Evolutionary conservation across 208 protist genomes (phyloP).

Genomic region (Leishmania amazonensis): DNA sequence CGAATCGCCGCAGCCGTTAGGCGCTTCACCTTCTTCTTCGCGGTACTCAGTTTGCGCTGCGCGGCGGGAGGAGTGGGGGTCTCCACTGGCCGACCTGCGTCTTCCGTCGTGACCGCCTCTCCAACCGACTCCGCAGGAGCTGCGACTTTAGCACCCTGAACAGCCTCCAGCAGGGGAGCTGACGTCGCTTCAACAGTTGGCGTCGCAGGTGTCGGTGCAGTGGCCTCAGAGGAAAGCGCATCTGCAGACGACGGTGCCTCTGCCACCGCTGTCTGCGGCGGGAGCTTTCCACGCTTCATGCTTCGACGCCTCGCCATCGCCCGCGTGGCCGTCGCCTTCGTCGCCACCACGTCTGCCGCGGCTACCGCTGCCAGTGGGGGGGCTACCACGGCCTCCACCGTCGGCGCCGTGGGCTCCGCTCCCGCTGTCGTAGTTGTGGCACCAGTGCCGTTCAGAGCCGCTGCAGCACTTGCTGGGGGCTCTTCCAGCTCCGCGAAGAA

Average conservation of each 20-base stretch:
- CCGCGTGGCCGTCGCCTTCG: neutral
- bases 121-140: neutral
- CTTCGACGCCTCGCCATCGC: neutral
- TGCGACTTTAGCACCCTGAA: neutral
- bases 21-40: constrained; percentile 15
- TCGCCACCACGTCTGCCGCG: neutral
- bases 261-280: neutral
- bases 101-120: neutral
- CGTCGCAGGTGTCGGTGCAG: neutral
- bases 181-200: neutral
- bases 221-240: neutral
- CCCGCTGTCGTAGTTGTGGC: neutral
- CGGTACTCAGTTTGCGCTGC: constrained; percentile 2
- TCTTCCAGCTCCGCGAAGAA: constrained; percentile 2
- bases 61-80: neutral
- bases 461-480: neutral
- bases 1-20: constrained; percentile 23
- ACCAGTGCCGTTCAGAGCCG: neutral
- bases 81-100: neutral
- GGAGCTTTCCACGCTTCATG: constrained; percentile 2
- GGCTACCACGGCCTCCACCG: neutral
- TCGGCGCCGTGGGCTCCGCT: neutral
- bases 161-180: neutral
- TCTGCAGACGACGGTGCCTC: neutral
- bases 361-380: neutral